Percentiles rank a stretch among this genome's conserved stretches.
Evolutionary conservation across 2,329 filamentous ascomycete genomes (phyloP).

Genomic region (Fusarium caatingaense): DNA sequence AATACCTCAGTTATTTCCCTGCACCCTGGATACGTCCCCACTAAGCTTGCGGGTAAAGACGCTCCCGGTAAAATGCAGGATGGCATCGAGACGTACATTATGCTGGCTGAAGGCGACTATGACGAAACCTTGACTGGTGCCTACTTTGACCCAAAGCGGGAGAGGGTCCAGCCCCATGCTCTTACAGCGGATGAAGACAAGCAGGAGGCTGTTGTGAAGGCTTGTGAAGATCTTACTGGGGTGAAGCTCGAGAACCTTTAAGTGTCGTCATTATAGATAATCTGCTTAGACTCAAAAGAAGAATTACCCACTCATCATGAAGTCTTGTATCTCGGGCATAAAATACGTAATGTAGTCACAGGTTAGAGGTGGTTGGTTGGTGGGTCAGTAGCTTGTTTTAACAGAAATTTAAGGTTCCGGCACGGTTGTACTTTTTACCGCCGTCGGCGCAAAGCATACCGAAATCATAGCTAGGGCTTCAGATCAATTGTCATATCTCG

Average conservation of each 20-base stretch:
- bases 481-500: too few relatives aligned
- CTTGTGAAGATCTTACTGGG: constrained; percentile 28
- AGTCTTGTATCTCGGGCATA: too few relatives aligned
- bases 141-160: constrained; percentile 38
- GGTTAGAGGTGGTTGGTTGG: too few relatives aligned
- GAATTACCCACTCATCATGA: too few relatives aligned
- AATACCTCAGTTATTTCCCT: constrained; percentile 31
- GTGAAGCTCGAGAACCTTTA: constrained; percentile 9
- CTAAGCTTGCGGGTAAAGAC: constrained; percentile 30
- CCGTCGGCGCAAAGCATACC: too few relatives aligned
- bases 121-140: constrained; percentile 29
- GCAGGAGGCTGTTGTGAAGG: constrained; percentile 33
- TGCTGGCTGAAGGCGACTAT: constrained; percentile 37
- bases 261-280: not conserved
- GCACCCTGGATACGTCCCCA: constrained; percentile 41
- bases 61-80: constrained; percentile 35
- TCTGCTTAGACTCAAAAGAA: too few relatives aligned
- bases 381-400: too few relatives aligned
- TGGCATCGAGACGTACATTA: constrained; percentile 36
- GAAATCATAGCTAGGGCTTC: too few relatives aligned
- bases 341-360: too few relatives aligned
- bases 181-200: constrained; percentile 18
- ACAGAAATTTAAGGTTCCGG: too few relatives aligned
- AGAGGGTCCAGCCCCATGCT: constrained; percentile 23
- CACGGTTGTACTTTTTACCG: too few relatives aligned